Percentiles rank a stretch among this genome's conserved stretches.
Conservation (phyloP, 768 basidiomycete genomes). For the Fomitopsis pulvina region DNA sequence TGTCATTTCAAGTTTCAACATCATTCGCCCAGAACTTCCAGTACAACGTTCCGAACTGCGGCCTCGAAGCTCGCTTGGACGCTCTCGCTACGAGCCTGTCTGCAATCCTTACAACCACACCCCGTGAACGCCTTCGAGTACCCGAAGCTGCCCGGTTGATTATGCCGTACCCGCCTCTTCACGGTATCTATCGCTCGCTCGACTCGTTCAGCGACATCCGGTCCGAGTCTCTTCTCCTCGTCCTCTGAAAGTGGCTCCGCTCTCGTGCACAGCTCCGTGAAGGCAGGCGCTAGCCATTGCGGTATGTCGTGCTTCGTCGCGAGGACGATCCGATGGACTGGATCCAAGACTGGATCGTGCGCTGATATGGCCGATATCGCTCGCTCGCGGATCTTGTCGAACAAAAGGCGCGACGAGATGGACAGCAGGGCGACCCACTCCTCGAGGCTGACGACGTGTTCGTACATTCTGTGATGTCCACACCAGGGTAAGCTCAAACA, state of each 20-base stretch:
- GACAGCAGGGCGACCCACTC: constrained; percentile 33
- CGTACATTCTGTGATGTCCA: constrained; percentile 8
- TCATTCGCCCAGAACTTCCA: no score
- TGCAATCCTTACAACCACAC: neutral
- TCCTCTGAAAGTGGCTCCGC: constrained; percentile 25
- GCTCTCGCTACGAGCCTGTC: neutral
- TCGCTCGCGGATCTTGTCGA: constrained; percentile 28
- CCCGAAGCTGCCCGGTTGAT: neutral
- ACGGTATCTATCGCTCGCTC: neutral
- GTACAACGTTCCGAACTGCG: neutral
- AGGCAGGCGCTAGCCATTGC: constrained; percentile 34
- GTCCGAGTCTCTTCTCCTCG: constrained; percentile 30
- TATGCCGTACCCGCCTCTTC: neutral
- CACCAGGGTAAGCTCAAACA: neutral
- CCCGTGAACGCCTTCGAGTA: neutral
- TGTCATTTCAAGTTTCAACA: no score
- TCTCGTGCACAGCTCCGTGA: constrained; percentile 30
- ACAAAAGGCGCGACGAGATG: constrained; percentile 33
- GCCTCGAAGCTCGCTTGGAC: neutral
- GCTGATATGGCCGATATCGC: constrained; percentile 24
- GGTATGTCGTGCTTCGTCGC: constrained; percentile 32
- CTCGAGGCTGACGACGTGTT: constrained; percentile 12
- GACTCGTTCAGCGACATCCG: neutral
- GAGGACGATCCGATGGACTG: constrained; percentile 31
- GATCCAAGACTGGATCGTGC: constrained; percentile 19